These are phyloP conservation scores for Glycine latifolia DNA, from an alignment of 306 rosid species.

Conservation along the genomic window DNA sequence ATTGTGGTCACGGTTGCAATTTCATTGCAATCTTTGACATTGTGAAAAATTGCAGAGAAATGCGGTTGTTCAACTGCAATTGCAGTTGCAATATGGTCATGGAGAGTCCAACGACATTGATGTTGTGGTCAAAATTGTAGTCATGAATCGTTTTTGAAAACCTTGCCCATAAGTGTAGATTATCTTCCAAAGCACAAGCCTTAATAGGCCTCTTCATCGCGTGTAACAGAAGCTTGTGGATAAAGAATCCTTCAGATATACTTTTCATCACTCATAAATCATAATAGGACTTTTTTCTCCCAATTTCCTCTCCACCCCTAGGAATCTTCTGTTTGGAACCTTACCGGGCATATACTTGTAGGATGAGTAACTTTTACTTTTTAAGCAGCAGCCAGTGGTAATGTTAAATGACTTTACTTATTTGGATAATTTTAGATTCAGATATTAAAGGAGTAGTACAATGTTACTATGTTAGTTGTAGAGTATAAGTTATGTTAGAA, in stretches of 20 bases:
- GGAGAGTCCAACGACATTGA: too few species aligned
- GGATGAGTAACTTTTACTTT: not conserved
- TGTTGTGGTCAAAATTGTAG: not conserved
- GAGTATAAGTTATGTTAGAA: not conserved
- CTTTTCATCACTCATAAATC: too few species aligned
- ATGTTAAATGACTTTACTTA: not conserved
- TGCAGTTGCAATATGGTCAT: not conserved
- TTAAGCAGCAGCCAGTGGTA: not conserved
- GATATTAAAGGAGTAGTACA: not conserved
- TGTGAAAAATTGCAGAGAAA: not conserved
- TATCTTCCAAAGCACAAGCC: not conserved
- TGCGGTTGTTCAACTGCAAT: not conserved
- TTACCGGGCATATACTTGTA: slow-evolving; percentile 9
- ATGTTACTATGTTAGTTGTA: too few species aligned
- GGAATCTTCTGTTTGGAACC: not conserved
- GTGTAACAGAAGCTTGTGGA: not conserved
- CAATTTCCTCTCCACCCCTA: too few species aligned
- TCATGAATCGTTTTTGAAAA: not conserved
- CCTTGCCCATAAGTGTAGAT: not conserved
- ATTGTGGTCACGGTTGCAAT: not conserved
- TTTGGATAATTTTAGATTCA: not conserved
- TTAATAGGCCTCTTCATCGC: not conserved
- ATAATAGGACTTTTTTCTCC: too few species aligned
- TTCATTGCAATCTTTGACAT: not conserved
- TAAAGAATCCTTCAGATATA: not conserved